Percentiles rank a stretch among this genome's conserved stretches.
Evolutionary conservation across 2,329 filamentous ascomycete genomes (phyloP).

Genomic region (Microcyclosporella mali): DNA sequence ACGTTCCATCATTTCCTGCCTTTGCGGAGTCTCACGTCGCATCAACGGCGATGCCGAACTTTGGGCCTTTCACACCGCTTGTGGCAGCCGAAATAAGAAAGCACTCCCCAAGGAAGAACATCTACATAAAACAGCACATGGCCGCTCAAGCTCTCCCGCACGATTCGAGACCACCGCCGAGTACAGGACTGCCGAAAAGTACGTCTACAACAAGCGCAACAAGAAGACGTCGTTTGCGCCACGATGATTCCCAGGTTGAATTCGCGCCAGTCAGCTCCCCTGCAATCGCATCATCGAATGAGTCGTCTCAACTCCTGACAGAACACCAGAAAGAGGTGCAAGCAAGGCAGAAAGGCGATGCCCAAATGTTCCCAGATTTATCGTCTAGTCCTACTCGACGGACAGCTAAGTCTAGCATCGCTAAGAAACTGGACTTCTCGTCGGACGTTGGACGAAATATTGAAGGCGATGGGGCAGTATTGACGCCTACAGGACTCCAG

Average conservation of each 20-base stretch:
- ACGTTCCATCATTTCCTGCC: constrained; percentile 28
- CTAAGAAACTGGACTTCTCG: constrained; percentile 26
- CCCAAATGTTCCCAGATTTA: constrained; percentile 62
- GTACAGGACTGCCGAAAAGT: neutral
- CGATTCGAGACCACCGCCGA: constrained; percentile 1
- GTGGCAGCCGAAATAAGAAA: neutral
- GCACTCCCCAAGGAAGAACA: constrained; percentile 10
- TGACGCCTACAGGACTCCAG: constrained; percentile 39
- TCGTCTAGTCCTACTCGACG: constrained; percentile 46
- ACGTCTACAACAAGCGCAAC: neutral
- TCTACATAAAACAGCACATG: constrained; percentile 17
- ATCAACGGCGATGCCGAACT: neutral
- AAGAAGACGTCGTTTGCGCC: constrained; percentile 54
- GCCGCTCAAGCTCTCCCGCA: constrained; percentile 15
- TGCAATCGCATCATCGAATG: constrained; percentile 37
- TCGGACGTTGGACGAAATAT: constrained; percentile 15
- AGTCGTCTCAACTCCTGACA: constrained; percentile 69
- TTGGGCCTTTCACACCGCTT: neutral
- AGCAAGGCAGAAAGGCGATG: constrained; percentile 60
- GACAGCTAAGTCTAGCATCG: constrained; percentile 19
- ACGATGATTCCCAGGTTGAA: constrained; percentile 76
- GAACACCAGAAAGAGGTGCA: constrained; percentile 73
- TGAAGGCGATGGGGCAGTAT: constrained; percentile 26
- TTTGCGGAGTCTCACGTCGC: constrained; percentile 22
- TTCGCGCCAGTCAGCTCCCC: constrained; percentile 65